Evolutionary conservation across 164 flowering plant species (phyloP).

Genomic region (Brasenia schreberi): DNA sequence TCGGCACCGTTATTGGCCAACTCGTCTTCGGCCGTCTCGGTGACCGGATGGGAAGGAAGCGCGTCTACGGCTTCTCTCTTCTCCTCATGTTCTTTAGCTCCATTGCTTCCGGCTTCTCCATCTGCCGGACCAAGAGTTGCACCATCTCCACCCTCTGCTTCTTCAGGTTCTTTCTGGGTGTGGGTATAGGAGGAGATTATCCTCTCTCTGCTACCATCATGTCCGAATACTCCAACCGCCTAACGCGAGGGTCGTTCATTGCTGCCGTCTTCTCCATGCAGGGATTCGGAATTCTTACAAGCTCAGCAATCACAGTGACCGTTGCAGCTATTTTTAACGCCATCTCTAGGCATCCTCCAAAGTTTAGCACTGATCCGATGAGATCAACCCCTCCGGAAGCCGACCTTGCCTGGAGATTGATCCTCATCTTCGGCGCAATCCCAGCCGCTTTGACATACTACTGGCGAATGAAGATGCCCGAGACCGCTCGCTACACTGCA

Average conservation of each 20-base stretch:
- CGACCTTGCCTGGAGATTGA: constrained; percentile 25
- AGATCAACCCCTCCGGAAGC: constrained; percentile 22
- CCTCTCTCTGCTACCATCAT: constrained; percentile 33
- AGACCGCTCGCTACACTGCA: constrained; percentile 41
- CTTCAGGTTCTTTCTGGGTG: constrained; percentile 33
- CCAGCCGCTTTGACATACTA: constrained; percentile 30
- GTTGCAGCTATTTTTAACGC: constrained; percentile 14
- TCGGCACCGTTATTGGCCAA: constrained; percentile 2
- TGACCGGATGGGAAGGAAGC: constrained; percentile 23
- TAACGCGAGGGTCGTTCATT: constrained; percentile 27
- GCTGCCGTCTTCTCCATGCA: constrained; percentile 33
- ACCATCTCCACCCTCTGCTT: constrained; percentile 19
- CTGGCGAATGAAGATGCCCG: constrained; percentile 40
- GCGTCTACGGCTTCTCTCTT: constrained; percentile 28
- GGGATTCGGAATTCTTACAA: constrained; percentile 24
- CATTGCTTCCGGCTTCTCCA: constrained; percentile 15
- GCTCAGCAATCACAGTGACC: constrained; percentile 19
- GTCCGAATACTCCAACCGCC: constrained; percentile 32
- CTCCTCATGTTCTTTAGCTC: constrained; percentile 30
- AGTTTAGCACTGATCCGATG: constrained; percentile 1
- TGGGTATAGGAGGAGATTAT: constrained; percentile 33
- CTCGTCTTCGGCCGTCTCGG: constrained; percentile 29
- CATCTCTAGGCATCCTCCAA: constrained; percentile 4
- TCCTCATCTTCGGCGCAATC: constrained; percentile 29
- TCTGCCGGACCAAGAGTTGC: too few relatives aligned